These are phyloP conservation scores for Xylaria polymorpha DNA, from an alignment of 2,329 filamentous ascomycete species.

Conservation along the genomic window DNA sequence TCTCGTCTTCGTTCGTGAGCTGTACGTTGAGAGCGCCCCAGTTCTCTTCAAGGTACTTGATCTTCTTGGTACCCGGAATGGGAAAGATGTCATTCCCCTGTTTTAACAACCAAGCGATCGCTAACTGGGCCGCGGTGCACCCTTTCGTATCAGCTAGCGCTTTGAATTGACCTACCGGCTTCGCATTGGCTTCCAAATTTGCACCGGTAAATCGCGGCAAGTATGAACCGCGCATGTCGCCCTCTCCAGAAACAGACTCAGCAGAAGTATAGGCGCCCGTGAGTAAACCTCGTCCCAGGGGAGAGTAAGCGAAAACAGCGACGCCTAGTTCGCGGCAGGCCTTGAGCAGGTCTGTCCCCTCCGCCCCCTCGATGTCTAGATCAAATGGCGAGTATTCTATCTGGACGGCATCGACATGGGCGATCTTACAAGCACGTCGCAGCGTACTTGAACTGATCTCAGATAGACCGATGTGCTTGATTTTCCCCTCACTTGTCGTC, in stretches of 20 bases:
- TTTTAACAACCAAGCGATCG: slow-evolving; percentile 37
- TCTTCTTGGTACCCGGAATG: neutral
- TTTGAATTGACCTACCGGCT: neutral
- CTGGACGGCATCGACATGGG: neutral
- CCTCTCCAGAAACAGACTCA: neutral
- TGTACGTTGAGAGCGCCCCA: neutral
- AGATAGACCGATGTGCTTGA: neutral
- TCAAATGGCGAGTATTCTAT: neutral
- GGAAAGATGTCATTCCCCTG: neutral
- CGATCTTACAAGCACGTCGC: neutral
- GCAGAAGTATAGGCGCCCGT: neutral
- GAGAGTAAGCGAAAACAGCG: neutral
- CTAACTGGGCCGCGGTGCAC: neutral
- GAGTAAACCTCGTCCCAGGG: neutral
- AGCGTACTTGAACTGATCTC: neutral
- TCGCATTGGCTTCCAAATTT: neutral
- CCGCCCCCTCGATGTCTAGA: neutral
- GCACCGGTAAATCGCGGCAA: neutral
- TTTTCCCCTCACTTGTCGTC: neutral
- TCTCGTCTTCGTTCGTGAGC: neutral
- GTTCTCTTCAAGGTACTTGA: neutral
- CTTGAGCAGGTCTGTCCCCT: neutral
- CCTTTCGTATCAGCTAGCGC: neutral
- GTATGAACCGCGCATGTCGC: neutral
- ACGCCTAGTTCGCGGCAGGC: neutral